Percentiles rank a stretch among this genome's conserved stretches.
phyloP scores from a whole-genome alignment of 805 yeast species.

The Saccharomyces jurei region DNA sequence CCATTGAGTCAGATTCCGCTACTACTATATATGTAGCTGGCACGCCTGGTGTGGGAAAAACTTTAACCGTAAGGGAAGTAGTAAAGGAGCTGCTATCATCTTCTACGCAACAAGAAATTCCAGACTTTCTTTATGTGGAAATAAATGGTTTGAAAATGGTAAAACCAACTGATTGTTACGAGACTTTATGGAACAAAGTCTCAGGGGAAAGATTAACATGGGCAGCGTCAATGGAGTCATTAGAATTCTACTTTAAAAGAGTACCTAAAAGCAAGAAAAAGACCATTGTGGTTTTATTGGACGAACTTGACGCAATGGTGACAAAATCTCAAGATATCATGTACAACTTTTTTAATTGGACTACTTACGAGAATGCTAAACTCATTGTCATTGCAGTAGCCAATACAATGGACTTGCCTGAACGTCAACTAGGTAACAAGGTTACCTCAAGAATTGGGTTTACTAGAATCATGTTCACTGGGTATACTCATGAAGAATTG shows the following conservation, averaged over 20 bases:
- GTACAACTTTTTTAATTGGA: constrained; percentile 98
- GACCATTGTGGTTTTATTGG: constrained; percentile 67
- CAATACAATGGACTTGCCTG: constrained; percentile 96
- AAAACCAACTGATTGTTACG: constrained; percentile 75
- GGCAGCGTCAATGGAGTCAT: constrained; percentile 52
- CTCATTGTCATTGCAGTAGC: constrained; percentile 89
- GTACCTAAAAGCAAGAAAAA: constrained; percentile 28
- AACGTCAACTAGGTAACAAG: constrained; percentile 76
- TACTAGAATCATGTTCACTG: constrained; percentile 77
- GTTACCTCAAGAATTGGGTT: constrained; percentile 87
- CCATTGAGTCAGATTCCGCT: constrained; percentile 65
- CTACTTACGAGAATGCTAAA: constrained; percentile 70
- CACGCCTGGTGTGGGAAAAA: constrained; percentile 96
- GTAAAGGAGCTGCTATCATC: constrained; percentile 52
- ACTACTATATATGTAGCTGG: constrained; percentile 89
- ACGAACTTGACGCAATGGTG: constrained; percentile 89
- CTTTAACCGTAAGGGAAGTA: constrained; percentile 86
- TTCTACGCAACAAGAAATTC: constrained; percentile 33
- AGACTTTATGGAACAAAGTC: constrained; percentile 69
- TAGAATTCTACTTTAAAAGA: constrained; percentile 63
- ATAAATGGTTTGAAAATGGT: constrained; percentile 84
- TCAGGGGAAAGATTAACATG: constrained; percentile 52
- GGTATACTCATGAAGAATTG: constrained; percentile 76
- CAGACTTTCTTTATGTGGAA: constrained; percentile 65
- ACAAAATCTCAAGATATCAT: constrained; percentile 71